Evolutionary conservation across 257 asterid species (phyloP), one percentile per base, ranked within the genome.

Genomic region (Ballota nigra): DNA sequence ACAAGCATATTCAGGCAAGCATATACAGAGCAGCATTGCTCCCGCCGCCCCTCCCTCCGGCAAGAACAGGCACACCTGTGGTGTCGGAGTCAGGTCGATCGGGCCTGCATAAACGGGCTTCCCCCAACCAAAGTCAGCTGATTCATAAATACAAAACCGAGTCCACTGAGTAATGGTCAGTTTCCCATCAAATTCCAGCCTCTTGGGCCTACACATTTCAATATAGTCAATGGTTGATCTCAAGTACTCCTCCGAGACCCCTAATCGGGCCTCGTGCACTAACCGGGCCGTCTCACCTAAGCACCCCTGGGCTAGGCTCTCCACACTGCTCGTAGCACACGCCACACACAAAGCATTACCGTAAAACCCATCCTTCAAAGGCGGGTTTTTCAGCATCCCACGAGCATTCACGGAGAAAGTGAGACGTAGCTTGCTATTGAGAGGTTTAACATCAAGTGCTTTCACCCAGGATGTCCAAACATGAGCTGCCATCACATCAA

Each of bases 121-220:
- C 19, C 98, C 98, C 97, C 97, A 93, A 2, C 98, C 97, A 23
- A 91, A 93, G 77, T 93, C 96, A 6, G 94, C 88, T 0, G 87
- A 74, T 38, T 91, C 96, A 12, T 91, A 89, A 2, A 91, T 87
- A 0, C 87, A 84, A 74, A 93, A 87, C 70, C 96, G 85, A 3
- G 98, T 93, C 97, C 98, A 93, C 41, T 93, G 98, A n/a, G 96
- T 91, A 71, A 91, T 85, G 0, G 89, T 81, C 74, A 89, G 73
- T 23, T 93, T 93, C 8, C 96, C 98, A 8, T 86, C 97, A 69
- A 91, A 93, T 36, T 91, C 98, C n/a, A 91, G 82, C 80, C 79
- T 93, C 82, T 66, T 80, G 10, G 97, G 97, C 88, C 98, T 81
- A 24, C 78, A 56, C 56, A 81, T 43, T 12, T 93, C 88, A 4